These are phyloP conservation scores for Aspergillus texensis DNA, from an alignment of 2,329 filamentous ascomycete species.

Conservation along the genomic window DNA sequence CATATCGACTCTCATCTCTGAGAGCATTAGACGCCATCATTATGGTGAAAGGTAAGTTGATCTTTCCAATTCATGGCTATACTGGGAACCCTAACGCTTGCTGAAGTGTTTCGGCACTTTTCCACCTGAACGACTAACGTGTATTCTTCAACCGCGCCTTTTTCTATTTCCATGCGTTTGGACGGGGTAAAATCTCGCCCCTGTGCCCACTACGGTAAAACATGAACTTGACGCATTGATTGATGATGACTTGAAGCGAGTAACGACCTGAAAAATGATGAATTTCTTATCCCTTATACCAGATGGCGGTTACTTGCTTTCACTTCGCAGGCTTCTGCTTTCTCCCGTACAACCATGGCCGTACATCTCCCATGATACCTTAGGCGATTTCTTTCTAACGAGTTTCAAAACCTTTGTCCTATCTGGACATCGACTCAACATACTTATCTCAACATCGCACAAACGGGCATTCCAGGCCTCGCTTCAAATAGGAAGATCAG, in stretches of 20 bases:
- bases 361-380: slow-evolving; percentile 4
- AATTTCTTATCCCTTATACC: slow-evolving; percentile 12
- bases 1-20: slow-evolving; percentile 81
- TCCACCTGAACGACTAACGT: slow-evolving; percentile 61
- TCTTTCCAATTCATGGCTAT: slow-evolving; percentile 52
- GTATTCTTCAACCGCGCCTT: not conserved
- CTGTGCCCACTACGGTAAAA: not conserved
- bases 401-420: not conserved
- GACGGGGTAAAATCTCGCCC: not conserved
- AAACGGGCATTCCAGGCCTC: not conserved
- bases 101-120: slow-evolving; percentile 57
- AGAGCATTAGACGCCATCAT: slow-evolving; percentile 94
- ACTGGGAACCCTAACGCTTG: slow-evolving; percentile 21
- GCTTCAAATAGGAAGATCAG: not conserved
- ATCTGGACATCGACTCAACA: not conserved
- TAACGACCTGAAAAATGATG: slow-evolving; percentile 26
- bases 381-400: not conserved
- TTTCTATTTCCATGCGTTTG: not conserved
- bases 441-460: not conserved
- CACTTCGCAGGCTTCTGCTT: not conserved
- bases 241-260: slow-evolving; percentile 23
- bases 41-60: slow-evolving; percentile 77
- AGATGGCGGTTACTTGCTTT: slow-evolving; percentile 4
- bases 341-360: not conserved
- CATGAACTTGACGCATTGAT: slow-evolving; percentile 17